Evolutionary conservation across 441 rosid genomes (phyloP).

Genomic region (Corymbia citriodora): DNA sequence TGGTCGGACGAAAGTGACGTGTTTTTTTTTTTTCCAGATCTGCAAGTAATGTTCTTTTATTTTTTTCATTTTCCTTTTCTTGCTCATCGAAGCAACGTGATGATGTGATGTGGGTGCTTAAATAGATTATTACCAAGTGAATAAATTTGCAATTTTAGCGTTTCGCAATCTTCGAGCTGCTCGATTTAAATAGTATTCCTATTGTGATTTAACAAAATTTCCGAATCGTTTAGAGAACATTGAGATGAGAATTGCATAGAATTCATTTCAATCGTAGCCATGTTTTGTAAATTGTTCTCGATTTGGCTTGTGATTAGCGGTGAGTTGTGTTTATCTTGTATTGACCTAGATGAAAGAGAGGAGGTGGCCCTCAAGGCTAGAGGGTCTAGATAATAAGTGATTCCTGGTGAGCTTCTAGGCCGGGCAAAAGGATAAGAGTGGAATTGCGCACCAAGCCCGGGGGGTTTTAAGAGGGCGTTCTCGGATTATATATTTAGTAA

Average conservation of each 20-base stretch:
- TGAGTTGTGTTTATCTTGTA: background rate
- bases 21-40: background rate
- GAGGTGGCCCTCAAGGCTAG: rapidly evolving
- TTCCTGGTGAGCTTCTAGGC: rapidly evolving
- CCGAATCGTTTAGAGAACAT: background rate
- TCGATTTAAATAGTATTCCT: background rate
- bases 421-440: rapidly evolving
- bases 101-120: background rate
- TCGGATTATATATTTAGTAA: background rate
- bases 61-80: background rate
- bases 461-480: rapidly evolving
- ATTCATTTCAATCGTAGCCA: no score
- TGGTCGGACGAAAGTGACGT: background rate
- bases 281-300: no score
- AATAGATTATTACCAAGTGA: background rate
- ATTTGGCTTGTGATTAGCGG: no score
- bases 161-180: background rate
- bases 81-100: background rate
- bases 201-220: no score
- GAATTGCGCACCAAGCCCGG: rapidly evolving
- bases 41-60: background rate
- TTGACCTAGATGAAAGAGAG: rapidly evolving
- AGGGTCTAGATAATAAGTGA: no score
- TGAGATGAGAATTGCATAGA: no score
- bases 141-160: background rate